Base-by-base conservation (phyloP, 2,329 filamentous ascomycete genomes). In the Scorias spongiosa region DNA sequence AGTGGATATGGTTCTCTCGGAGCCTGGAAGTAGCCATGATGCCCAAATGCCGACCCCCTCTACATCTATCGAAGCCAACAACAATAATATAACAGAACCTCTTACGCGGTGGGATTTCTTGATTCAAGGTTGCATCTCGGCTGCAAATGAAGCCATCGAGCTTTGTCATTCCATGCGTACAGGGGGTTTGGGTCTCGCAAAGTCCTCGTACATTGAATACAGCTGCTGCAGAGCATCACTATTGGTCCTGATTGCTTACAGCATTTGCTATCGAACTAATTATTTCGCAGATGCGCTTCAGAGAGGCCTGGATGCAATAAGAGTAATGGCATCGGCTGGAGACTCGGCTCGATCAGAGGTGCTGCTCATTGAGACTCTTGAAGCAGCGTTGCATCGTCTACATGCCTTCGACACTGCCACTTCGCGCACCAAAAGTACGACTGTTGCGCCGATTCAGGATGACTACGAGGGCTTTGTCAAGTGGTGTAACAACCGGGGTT, bases 191-290 rank as follows among this genome's bases (percentile, higher is more conserved):
- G 59, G 60, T 1, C 50, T 63, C 0, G 57, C 60, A 1, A 50
- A 58, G 42, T 54, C 59, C 1, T 62, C 57, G 1, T 63, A 63
- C 37, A 55, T 57, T 17, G 61, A 63, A 32, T 63, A 58, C 46
- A 62, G 57, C 42, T 57, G 58, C 2, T 63, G 61, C 41, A 54
- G 61, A 10, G 60, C 59, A 2, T 53, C 61, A 2, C 44, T 63
- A 7, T 46, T 63, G 2, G 61, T 60, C 0, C 44, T 63, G 9
- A 57, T 63, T n/a, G 60, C 60, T 11, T 51, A 59, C 36, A 55
- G 57, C 1, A 53, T 62, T 4, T 57, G 45, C 48, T 43, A 40
- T 43, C 49, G 29, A 18, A 56, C 57, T 0, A 53, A 54, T 26
- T 42, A 52, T 7, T 51, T 51, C 14, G 49, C 50, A 1, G 48